Conservation (phyloP, 2,329 filamentous ascomycete genomes). For the Hymenoscyphus salicellus region DNA sequence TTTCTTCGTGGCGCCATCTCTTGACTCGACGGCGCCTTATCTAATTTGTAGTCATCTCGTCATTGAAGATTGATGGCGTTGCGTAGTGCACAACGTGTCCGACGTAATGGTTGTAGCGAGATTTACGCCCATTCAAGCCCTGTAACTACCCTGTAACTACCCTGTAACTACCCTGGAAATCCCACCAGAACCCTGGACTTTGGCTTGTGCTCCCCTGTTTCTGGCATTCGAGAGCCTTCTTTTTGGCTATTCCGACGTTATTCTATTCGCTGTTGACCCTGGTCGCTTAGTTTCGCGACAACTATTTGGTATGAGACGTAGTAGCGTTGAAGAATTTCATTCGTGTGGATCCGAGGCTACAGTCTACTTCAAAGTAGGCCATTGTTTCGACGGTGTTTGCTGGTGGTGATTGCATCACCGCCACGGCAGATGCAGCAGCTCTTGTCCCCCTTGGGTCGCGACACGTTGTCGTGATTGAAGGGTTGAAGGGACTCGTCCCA, state of each 20-base stretch:
- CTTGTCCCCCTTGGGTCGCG: neutral
- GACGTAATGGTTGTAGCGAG: no score
- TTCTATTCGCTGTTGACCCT: no score
- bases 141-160: neutral
- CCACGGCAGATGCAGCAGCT: neutral
- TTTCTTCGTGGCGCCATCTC: no score
- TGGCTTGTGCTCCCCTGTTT: no score
- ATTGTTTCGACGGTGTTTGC: neutral
- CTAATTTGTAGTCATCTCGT: no score
- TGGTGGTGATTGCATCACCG: neutral
- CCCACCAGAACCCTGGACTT: neutral
- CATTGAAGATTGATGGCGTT: no score
- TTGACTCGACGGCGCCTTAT: no score
- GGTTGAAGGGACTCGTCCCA: neutral
- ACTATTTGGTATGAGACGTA: no score
- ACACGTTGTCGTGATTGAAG: neutral
- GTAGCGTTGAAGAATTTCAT: neutral
- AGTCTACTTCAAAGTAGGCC: neutral
- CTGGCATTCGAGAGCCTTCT: no score
- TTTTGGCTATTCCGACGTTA: no score
- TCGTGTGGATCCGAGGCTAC: neutral
- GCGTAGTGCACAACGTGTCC: no score
- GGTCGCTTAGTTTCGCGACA: no score
- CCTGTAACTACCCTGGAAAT: neutral
- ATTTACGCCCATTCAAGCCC: neutral